Conservation (phyloP, 768 basidiomycete genomes). For the Lyophyllum shimeji region DNA sequence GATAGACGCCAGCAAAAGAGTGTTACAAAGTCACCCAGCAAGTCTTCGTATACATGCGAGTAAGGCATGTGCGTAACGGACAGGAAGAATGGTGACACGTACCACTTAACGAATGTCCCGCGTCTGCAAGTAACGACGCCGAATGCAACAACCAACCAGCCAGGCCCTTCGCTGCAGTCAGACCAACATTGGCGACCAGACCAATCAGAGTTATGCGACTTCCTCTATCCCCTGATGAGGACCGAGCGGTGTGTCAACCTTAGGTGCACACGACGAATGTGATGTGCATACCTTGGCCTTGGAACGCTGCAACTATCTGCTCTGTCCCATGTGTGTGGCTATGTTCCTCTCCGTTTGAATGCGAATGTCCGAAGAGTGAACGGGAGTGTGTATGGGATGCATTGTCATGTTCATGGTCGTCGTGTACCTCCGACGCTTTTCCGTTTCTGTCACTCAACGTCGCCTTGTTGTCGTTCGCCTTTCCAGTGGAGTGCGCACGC, state of each 20-base stretch:
- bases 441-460: slow-evolving; percentile 1
- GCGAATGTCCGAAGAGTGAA: slow-evolving; percentile 63
- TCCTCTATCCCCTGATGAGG: slow-evolving; percentile 67
- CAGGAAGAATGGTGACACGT: slow-evolving; percentile 25
- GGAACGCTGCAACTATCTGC: slow-evolving; percentile 64
- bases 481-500: slow-evolving; percentile 27
- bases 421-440: slow-evolving; percentile 15
- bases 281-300: slow-evolving; percentile 57
- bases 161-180: slow-evolving; percentile 81
- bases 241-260: slow-evolving; percentile 1
- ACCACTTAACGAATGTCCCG: slow-evolving; percentile 90
- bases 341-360: slow-evolving; percentile 60
- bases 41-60: slow-evolving; percentile 47
- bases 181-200: slow-evolving; percentile 73
- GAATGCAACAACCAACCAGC: slow-evolving; percentile 93
- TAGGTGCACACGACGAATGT: neutral
- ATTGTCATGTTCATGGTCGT: slow-evolving; percentile 32
- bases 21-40: slow-evolving; percentile 90
- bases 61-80: slow-evolving; percentile 1
- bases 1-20: slow-evolving; percentile 87
- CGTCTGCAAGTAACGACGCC: slow-evolving; percentile 88
- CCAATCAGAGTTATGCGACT: slow-evolving; percentile 85
- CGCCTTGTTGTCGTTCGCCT: slow-evolving; percentile 4
- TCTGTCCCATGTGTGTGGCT: slow-evolving; percentile 60
- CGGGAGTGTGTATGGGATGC: slow-evolving; percentile 57